Percentiles rank a stretch among this genome's conserved stretches.
Conservation (phyloP, 1,284 basidiomycete species). For the Cerioporus squamosus region DNA sequence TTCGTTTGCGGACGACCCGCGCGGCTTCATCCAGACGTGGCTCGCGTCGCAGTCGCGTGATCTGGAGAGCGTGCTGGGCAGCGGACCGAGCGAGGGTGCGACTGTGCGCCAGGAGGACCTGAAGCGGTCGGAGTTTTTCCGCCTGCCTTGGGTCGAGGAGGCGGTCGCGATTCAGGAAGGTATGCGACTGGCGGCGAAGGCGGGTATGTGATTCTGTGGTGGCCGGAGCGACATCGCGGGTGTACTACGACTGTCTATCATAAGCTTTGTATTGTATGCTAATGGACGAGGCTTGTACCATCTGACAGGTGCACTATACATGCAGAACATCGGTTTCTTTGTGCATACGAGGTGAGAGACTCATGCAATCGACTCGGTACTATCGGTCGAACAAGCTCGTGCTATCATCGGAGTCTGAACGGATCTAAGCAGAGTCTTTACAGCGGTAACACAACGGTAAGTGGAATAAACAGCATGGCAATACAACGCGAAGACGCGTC, state of each 20-base stretch:
- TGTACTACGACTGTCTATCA: background rate
- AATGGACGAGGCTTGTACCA: background rate
- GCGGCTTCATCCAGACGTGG: constrained; percentile 88
- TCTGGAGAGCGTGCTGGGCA: constrained; percentile 87
- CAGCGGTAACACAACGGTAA: no score
- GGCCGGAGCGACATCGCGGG: background rate
- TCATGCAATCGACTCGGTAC: no score
- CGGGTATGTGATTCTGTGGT: constrained; percentile 20
- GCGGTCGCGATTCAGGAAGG: constrained; percentile 63
- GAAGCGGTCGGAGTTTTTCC: constrained; percentile 87
- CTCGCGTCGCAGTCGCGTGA: constrained; percentile 91
- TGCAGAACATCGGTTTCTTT: no score
- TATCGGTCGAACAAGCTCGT: no score
- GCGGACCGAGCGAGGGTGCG: constrained; percentile 81
- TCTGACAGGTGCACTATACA: no score
- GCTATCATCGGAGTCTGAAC: no score
- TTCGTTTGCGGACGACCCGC: constrained; percentile 82
- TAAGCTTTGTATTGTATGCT: constrained; percentile 1
- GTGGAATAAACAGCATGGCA: no score
- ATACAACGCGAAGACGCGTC: background rate
- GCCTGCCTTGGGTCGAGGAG: constrained; percentile 87
- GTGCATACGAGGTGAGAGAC: no score
- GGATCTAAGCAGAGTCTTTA: no score
- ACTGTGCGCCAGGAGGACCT: constrained; percentile 87
- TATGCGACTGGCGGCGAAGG: constrained; percentile 50